Percentiles rank a stretch among this genome's conserved stretches.
Evolutionary conservation across 352 stramenopile species (phyloP).

Genomic region (Globisporangium iwayamae): DNA sequence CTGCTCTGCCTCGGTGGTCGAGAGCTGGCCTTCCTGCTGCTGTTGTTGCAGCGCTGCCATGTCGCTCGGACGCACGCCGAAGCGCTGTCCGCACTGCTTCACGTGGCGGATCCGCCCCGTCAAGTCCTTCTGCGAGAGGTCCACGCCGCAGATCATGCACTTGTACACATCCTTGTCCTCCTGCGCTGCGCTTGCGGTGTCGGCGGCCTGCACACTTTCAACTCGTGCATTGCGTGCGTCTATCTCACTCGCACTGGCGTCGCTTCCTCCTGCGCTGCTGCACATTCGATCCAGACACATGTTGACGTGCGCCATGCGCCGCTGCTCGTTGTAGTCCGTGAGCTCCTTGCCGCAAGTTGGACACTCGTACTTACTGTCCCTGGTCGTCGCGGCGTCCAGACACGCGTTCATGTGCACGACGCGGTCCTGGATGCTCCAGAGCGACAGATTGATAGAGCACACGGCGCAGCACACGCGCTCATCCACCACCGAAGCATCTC

Average conservation of each 20-base stretch:
- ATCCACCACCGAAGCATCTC: not conserved
- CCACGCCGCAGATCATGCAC: constrained; percentile 69
- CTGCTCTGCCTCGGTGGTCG: not conserved
- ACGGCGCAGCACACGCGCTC: constrained; percentile 43
- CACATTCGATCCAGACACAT: constrained; percentile 46
- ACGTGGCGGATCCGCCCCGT: constrained; percentile 66
- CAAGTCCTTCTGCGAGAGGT: constrained; percentile 37
- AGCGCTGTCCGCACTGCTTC: constrained; percentile 70
- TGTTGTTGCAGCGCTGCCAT: constrained; percentile 27
- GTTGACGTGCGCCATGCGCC: constrained; percentile 64
- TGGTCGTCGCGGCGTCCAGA: constrained; percentile 36
- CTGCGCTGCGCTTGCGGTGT: not conserved
- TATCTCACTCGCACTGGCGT: constrained; percentile 10
- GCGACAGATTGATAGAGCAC: constrained; percentile 58
- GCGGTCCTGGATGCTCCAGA: constrained; percentile 41
- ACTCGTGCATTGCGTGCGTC: not conserved
- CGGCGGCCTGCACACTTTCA: not conserved
- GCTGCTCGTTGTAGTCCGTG: constrained; percentile 63
- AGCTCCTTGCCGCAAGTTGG: constrained; percentile 55
- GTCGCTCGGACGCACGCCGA: constrained; percentile 54
- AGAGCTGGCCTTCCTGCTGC: constrained; percentile 6
- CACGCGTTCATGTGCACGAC: constrained; percentile 75
- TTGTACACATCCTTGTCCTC: constrained; percentile 20
- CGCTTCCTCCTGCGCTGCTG: constrained; percentile 6
- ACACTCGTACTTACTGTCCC: constrained; percentile 38